Base-by-base conservation (phyloP, 179 eudicot genomes). In the Drosera spatulata region DNA sequence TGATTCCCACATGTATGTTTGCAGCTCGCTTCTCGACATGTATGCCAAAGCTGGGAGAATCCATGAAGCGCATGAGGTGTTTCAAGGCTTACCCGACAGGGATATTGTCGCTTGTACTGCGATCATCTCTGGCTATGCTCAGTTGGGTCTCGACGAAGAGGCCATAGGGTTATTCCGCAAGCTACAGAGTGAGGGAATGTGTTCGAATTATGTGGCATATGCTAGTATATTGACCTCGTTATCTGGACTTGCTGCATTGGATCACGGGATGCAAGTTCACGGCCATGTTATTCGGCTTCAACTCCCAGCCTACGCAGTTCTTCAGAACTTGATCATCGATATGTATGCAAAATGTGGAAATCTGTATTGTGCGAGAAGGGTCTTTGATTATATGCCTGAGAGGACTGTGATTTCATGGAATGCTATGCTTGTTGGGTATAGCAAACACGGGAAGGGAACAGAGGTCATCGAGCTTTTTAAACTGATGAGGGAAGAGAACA, bases 21-120 rank as follows among this genome's bases (percentile, higher is more conserved):
- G 97, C 41, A 82, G 97, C 79, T 90, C 97, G 52, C 93, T 90
- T 65, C 95, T 90, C 61, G 81, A 73, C 64, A 77, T 77, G 81
- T 77, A 77, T 71, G 78, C 81, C 49, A 77, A 77, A 61, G 73
- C 75, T 8, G 69, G 75, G 22, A 67, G 49, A 61, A 73, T 77
- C 61, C 68, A 73, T 45, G 78, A 77, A 53, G 81, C 78, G 53
- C 73, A 58, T 14, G 51, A 52, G 55, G 59, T 77, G 47, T 77
- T 77, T 47, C 63, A 73, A 41, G 52, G 67, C 43, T 56, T 77
- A 55, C 47, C 56, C 4, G 73, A 73, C 15, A 58, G 78, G 38
- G 81, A 77, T 68, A 78, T 77, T 50, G 78, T 22, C 33, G 33
- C 33, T 22, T 22, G 33, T 22, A 22, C 33, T 22, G 33, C 33